phyloP scores from a whole-genome alignment of 2,329 filamentous ascomycete genomes.

The Phialophora chinensis region DNA sequence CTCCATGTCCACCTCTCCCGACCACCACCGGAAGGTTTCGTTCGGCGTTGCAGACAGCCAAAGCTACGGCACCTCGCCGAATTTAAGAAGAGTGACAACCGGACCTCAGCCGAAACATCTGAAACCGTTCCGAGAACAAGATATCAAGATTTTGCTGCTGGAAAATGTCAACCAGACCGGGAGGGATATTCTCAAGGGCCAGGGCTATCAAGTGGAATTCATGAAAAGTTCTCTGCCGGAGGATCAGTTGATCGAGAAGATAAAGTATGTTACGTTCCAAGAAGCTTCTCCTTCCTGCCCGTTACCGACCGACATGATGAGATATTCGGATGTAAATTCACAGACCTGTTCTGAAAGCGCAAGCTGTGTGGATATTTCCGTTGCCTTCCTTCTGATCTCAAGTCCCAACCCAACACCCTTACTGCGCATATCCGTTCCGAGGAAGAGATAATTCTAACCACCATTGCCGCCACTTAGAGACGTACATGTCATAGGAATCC shows the following conservation, averaged over 20 bases:
- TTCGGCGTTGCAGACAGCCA: constrained; percentile 40
- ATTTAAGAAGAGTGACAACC: constrained; percentile 52
- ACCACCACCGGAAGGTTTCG: constrained; percentile 51
- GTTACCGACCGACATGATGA: background rate
- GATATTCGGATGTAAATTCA: constrained; percentile 10
- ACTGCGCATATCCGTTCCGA: background rate
- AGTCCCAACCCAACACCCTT: background rate
- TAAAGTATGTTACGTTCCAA: constrained; percentile 65
- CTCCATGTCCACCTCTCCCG: constrained; percentile 76
- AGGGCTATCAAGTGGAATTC: constrained; percentile 96
- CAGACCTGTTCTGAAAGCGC: constrained; percentile 7
- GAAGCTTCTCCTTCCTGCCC: background rate
- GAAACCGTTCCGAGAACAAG: constrained; percentile 93
- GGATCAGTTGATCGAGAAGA: constrained; percentile 95
- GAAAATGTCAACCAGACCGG: constrained; percentile 97
- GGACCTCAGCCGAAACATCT: constrained; percentile 70
- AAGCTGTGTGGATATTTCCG: constrained; percentile 9
- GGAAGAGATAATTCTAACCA: constrained; percentile 6
- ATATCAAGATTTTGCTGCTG: constrained; percentile 93
- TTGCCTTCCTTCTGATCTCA: constrained; percentile 7
- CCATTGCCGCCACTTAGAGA: constrained; percentile 62
- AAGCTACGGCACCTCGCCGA: constrained; percentile 50
- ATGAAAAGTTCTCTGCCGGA: constrained; percentile 89
- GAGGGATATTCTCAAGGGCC: constrained; percentile 76
- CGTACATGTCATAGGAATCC: constrained; percentile 96